Base-by-base conservation (phyloP, 169 alveolate genomes). In the Cryptosporidium tyzzeri region DNA sequence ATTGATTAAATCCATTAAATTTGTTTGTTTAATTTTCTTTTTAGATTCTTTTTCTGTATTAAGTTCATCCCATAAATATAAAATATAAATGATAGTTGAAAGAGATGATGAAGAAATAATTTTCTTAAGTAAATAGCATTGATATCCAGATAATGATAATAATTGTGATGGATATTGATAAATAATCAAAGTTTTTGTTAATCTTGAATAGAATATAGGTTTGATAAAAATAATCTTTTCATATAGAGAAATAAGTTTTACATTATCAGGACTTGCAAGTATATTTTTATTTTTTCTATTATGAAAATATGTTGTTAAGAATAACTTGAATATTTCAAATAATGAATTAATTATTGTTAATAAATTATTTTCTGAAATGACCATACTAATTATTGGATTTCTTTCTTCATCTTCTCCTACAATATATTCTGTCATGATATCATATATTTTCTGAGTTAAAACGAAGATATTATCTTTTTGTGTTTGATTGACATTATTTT, bases 51-150 rank as follows among this genome's bases (percentile, higher is more conserved):
- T 18, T 62, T 62, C 26, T 5, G 21, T 18, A 45, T 80, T 80
- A 4, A 80, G 6, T 39, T 80, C 89, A 23, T 80, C 89, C 89
- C 89, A 80, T 10, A 80, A 33, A 62, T 80, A 62, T n/a, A 80
- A 45, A n/a, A 80, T 61, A 48, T 50, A 61, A 35, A 80, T 37
- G 6, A 80, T 65, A 31, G 89, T 44, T 6, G 75, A 65, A 5
- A 80, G 50, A 8, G 80, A 80, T 26, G 68, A 62, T 8, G 71
- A 74, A n/a, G 68, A 80, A 50, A 80, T 55, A 7, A 80, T 3
- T 4, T 26, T 62, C 16, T 62, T 23, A 6, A 26, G 44, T 53
- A n/a, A 14, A 16, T 55, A 21, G 21, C 16, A 2, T 31, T 35
- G 10, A 9, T 73, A 1, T 33, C 9, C 18, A 35, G 59, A 12